phyloP scores from a whole-genome alignment of 2,329 filamentous ascomycete genomes.

The Aschersonia sp. region DNA sequence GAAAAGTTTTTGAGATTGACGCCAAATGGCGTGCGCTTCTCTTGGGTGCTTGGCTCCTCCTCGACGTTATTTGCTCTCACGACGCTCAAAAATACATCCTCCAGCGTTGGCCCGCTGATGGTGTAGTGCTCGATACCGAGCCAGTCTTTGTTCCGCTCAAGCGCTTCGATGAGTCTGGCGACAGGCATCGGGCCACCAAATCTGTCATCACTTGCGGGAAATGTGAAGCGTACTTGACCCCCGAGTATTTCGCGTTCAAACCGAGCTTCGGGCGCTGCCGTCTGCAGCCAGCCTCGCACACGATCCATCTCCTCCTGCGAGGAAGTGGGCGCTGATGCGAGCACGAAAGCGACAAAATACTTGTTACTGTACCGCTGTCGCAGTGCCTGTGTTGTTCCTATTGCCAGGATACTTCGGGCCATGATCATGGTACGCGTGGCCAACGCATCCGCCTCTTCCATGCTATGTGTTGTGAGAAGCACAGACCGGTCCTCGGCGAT shows the following conservation, averaged over 20 bases:
- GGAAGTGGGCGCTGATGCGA: conserved; percentile 42
- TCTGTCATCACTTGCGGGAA: conserved; percentile 5
- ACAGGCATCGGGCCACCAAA: conserved; percentile 8
- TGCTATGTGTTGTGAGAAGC: conserved; percentile 73
- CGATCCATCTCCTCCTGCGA: conserved; percentile 37
- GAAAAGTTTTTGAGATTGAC: not conserved
- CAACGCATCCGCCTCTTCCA: conserved; percentile 82
- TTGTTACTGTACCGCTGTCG: conserved; percentile 44
- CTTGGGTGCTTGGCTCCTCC: conserved; percentile 5
- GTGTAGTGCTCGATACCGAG: conserved; percentile 52
- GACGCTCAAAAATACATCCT: conserved; percentile 56
- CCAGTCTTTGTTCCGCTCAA: conserved; percentile 41
- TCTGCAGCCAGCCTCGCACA: conserved; percentile 39
- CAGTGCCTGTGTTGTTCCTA: conserved; percentile 44
- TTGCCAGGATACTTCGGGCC: conserved; percentile 33
- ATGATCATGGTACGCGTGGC: conserved; percentile 46
- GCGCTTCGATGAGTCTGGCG: conserved; percentile 20
- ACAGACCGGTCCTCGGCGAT: conserved; percentile 61
- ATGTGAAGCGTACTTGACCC: conserved; percentile 36
- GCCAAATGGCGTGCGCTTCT: conserved; percentile 1
- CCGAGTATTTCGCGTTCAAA: conserved; percentile 46
- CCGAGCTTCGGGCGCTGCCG: conserved; percentile 34
- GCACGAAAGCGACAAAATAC: conserved; percentile 49
- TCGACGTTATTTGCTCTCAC: conserved; percentile 41
- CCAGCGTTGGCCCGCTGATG: conserved; percentile 51